Evolutionary conservation across 176 grass and related monocot species (phyloP), one percentile per base, ranked within the genome.

Genomic region (Phoenix dactylifera): DNA sequence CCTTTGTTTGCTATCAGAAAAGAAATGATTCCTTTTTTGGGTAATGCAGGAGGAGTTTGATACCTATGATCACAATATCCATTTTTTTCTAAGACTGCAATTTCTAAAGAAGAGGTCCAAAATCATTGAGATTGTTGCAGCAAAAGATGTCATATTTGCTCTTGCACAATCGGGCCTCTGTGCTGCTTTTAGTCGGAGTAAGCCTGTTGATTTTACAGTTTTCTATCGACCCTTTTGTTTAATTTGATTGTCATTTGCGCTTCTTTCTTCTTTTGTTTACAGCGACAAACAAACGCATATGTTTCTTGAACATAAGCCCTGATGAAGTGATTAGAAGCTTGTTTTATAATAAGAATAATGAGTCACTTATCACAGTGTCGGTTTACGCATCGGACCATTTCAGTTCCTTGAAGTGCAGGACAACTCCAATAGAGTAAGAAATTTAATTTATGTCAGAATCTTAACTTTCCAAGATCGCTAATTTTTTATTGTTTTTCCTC

Each of bases 221-320:
- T 29, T 29, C 10, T 18, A 53, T 15, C 14, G 26, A 52, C 16
- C 7, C 19, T 54, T 32, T 29, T 62, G 18, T 2, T 57, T 49
- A 16, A 24, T 58, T 19, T 25, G 20, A 17, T 32, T 62, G 20
- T 52, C 15, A 35, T 53, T 52, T 16, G 35, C 35, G 15, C 2
- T 19, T 51, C 49, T 72, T 61, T 15, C 30, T 19, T 17, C 2
- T 23, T 19, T 70, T 70, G 54, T 39, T 39, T 39, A 51, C 57
- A 72, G 69, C 24, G 18, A 62, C 44, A 12, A 73, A 73, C 49
- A 63, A 73, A 48, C 51, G 58, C 39, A 63, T 63, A 73, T 73
- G 59, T 49, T 63, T 54, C 18, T 24, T 72, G n/a, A 72, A 72
- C 29, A 26, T 51, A 70, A 54, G 19, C 16, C 58, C 24, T 35